These are phyloP conservation scores for Pichia californica DNA, from an alignment of 805 yeast species.

Conservation along the genomic window DNA sequence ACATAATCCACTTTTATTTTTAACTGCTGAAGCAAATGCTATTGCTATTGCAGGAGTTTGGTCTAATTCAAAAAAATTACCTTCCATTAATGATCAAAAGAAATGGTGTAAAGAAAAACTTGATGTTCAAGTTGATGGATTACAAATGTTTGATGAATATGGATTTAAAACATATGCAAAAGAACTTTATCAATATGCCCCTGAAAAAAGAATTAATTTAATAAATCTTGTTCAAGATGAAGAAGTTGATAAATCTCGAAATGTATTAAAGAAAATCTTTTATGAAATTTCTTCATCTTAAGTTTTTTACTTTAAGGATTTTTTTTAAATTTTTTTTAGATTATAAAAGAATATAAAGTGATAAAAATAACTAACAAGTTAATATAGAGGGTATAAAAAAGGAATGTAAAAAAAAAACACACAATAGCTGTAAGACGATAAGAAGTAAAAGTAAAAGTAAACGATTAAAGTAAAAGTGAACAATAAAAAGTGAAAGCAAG, in stretches of 20 bases:
- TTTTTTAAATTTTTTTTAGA: too few relatives aligned
- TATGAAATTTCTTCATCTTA: constrained; percentile 10
- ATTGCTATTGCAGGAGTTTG: constrained; percentile 52
- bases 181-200: constrained; percentile 9
- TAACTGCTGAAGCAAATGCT: constrained; percentile 43
- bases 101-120: constrained; percentile 2
- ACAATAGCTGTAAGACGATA: too few relatives aligned
- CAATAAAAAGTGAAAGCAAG: too few relatives aligned
- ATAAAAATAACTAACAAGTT: too few relatives aligned
- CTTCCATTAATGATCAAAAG: constrained; percentile 25
- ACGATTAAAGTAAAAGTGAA: too few relatives aligned
- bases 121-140: constrained; percentile 11
- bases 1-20: constrained; percentile 39
- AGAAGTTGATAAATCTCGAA: not conserved
- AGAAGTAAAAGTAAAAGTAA: too few relatives aligned
- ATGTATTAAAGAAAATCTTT: constrained; percentile 9
- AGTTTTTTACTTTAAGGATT: too few relatives aligned
- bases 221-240: not conserved
- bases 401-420: too few relatives aligned
- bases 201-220: constrained; percentile 10
- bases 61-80: constrained; percentile 37
- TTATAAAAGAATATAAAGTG: too few relatives aligned
- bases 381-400: too few relatives aligned
- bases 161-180: constrained; percentile 10
- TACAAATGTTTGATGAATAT: constrained; percentile 14